Evolutionary conservation across 371 early-diverging fungal species (phyloP), one percentile per base, ranked within the genome.

Genomic region (Ecytonucleospora hepatopenaei): DNA sequence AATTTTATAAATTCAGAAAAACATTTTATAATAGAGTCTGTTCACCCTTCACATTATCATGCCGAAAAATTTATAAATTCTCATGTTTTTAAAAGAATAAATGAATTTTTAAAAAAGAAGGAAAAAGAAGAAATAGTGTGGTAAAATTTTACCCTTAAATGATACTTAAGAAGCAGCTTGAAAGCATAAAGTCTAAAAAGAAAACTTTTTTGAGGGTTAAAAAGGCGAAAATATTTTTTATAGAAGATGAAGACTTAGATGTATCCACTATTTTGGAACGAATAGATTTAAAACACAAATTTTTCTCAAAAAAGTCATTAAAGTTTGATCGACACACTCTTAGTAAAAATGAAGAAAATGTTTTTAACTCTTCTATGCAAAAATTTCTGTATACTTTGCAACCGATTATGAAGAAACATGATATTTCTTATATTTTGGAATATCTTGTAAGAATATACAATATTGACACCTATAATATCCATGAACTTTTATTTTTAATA

Each of bases 11-110:
- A 78, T 62, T 19, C 4, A 19, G 82, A 72, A 30, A 83, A 83
- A 78, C 94, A 96, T 76, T 72, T 88, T 53, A 86, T 96, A 1
- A 77, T 96, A 35, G 84, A 84, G 61, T 78, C 88, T 3, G 88
- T 87, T 0, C 97, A 96, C 78, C 97, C 97, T 61, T 89, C 89
- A 21, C 96, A 95, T 17, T 79, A 95, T 28, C 87, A 88, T 34
- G 93, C 90, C 1, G 82, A 84, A 69, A 81, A 84, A 54, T 94
- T 90, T 79, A 85, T 91, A 72, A 87, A 87, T 0, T 85, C 87
- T 64, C 82, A 84, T 12, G 94, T 92, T 74, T 97, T 94, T 75
- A 84, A 84, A 21, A 82, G 86, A 71, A 88, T 94, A n/a, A 94
- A 95, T 76, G 86, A 85, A 68, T 95, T 88, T 68, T 81, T 92